Evolutionary conservation across 2,329 filamentous ascomycete species (phyloP).

Genomic region (Triangularia setosa): DNA sequence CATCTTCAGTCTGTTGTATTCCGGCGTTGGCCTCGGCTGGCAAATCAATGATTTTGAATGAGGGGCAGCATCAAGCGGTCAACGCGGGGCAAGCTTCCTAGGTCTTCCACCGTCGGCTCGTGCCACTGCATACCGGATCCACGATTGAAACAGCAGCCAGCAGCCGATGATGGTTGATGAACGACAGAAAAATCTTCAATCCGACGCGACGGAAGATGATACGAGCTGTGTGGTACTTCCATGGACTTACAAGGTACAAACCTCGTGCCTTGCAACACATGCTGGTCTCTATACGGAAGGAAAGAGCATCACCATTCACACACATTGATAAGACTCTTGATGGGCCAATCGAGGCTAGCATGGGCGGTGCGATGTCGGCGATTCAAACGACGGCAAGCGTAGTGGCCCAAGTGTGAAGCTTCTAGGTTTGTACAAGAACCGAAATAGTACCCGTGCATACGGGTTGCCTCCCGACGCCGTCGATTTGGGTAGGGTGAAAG

Average conservation of each 20-base stretch:
- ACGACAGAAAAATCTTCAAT: neutral
- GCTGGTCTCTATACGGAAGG: neutral
- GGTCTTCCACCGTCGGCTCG: neutral
- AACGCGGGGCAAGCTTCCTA: neutral
- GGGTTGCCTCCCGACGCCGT: slow-evolving; percentile 9
- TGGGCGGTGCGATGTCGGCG: slow-evolving; percentile 19
- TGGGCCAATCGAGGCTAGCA: slow-evolving; percentile 4
- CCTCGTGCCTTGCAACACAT: neutral
- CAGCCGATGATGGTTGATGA: neutral
- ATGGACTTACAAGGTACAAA: neutral
- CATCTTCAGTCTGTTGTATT: neutral
- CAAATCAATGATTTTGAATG: neutral
- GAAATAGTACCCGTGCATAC: slow-evolving; percentile 1
- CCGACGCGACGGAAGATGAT: neutral
- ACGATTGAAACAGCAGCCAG: neutral
- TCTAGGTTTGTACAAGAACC: neutral
- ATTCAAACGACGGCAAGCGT: slow-evolving; percentile 4
- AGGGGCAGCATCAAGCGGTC: neutral
- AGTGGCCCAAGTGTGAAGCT: neutral
- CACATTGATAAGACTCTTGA: neutral
- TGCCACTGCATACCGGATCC: neutral
- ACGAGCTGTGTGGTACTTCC: neutral
- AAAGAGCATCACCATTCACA: neutral
- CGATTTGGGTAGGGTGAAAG: neutral
- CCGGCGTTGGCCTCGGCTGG: neutral